These are phyloP conservation scores for Fusarium tanahbumbuense DNA, from an alignment of 2,329 filamentous ascomycete genomes.

Conservation along the genomic window DNA sequence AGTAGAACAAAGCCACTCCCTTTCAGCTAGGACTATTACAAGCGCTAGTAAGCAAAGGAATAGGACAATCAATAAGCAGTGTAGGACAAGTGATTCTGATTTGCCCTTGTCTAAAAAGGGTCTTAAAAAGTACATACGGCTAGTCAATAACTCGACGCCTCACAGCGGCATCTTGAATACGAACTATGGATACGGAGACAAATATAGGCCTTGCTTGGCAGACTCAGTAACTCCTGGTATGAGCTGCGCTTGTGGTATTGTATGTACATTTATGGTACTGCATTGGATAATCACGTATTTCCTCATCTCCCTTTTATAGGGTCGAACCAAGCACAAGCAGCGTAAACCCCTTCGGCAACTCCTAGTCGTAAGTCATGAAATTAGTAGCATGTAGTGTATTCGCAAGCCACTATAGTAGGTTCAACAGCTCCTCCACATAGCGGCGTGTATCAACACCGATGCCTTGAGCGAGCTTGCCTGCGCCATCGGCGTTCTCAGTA, in stretches of 20 bases:
- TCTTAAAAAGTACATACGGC: neutral
- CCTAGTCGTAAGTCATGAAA: slow-evolving; percentile 18
- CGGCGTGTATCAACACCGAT: slow-evolving; percentile 81
- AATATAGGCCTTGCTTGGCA: slow-evolving; percentile 16
- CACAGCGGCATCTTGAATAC: slow-evolving; percentile 16
- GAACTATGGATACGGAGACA: slow-evolving; percentile 25
- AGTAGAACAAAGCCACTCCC: slow-evolving; percentile 20
- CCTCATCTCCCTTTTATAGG: slow-evolving; percentile 6
- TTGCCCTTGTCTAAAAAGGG: slow-evolving; percentile 1
- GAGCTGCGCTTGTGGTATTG: neutral
- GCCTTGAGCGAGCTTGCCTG: slow-evolving; percentile 73
- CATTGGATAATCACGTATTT: neutral
- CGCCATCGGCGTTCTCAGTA: slow-evolving; percentile 61
- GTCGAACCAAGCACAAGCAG: neutral
- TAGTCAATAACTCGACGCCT: neutral
- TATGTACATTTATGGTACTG: neutral
- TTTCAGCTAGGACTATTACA: slow-evolving; percentile 13
- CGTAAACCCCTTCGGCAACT: slow-evolving; percentile 8
- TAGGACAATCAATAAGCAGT: neutral
- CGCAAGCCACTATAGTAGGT: slow-evolving; percentile 55
- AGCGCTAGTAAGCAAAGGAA: neutral
- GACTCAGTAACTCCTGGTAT: slow-evolving; percentile 4
- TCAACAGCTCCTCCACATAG: slow-evolving; percentile 80
- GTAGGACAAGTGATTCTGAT: slow-evolving; percentile 4
- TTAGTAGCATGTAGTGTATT: slow-evolving; percentile 11